Conservation (phyloP, 73 alveolate species). For the Tetrahymena elliotti region DNA sequence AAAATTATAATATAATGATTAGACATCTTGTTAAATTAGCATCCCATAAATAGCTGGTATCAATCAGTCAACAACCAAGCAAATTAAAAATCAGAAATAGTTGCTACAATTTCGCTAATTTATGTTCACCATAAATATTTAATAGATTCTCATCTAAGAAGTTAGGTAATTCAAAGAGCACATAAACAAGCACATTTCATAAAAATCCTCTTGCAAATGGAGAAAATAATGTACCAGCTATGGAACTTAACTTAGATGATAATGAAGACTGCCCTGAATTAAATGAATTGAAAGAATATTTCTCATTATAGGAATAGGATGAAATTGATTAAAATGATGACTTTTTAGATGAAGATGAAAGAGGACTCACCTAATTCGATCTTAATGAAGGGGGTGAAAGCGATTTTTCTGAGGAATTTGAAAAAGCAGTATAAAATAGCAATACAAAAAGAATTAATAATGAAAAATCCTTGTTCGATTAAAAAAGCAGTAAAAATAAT, state of each 20-base stretch:
- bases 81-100: background rate
- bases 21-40: background rate
- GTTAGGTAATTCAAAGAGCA: background rate
- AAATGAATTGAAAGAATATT: background rate
- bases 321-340: background rate
- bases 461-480: background rate
- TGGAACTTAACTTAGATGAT: background rate
- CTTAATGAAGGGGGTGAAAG: background rate
- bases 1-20: background rate
- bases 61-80: background rate
- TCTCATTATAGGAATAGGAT: background rate
- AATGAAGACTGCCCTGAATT: background rate
- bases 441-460: background rate
- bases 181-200: background rate
- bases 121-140: background rate
- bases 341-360: background rate
- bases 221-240: background rate
- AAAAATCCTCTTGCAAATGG: background rate
- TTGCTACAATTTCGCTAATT: background rate
- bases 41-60: background rate
- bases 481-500: background rate
- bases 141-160: background rate
- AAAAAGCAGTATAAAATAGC: background rate
- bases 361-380: background rate
- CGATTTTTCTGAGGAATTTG: background rate